Percentiles rank a stretch among this genome's conserved stretches.
Evolutionary conservation across 2,329 filamentous ascomycete species (phyloP).

Genomic region (Podosphaera xanthii): DNA sequence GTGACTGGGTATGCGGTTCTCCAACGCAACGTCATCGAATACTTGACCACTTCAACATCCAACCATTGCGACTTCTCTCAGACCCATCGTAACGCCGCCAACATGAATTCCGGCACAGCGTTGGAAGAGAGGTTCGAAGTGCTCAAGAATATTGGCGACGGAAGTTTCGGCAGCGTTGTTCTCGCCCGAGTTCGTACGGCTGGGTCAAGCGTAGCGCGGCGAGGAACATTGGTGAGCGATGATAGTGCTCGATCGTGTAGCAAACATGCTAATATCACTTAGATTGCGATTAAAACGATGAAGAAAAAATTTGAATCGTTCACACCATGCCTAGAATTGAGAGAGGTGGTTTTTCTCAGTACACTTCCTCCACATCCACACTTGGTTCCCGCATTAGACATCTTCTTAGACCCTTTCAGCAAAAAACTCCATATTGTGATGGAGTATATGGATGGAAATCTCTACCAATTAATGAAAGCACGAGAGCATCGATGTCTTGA

Average conservation of each 20-base stretch:
- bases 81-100: conserved; percentile 35
- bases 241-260: neutral
- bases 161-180: conserved; percentile 90
- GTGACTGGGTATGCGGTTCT: neutral
- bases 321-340: conserved; percentile 68
- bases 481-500: conserved; percentile 88
- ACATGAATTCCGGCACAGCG: conserved; percentile 24
- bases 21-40: conserved; percentile 2
- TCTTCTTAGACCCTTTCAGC: conserved; percentile 88
- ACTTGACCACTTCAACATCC: conserved; percentile 14
- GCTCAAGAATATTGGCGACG: conserved; percentile 94
- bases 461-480: conserved; percentile 97
- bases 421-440: conserved; percentile 95
- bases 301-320: conserved; percentile 98
- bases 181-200: conserved; percentile 79
- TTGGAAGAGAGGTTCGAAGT: conserved; percentile 93
- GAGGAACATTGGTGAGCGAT: conserved; percentile 68
- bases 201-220: conserved; percentile 66
- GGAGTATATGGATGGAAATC: conserved; percentile 99
- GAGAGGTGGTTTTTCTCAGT: conserved; percentile 89
- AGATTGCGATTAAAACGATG: conserved; percentile 99
- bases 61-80: conserved; percentile 54
- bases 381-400: conserved; percentile 90
- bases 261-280: conserved; percentile 5
- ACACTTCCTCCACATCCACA: conserved; percentile 74